Percentiles rank a stretch among this genome's conserved stretches.
Evolutionary conservation across 2,329 filamentous ascomycete species (phyloP).

Genomic region (Alternaria conjuncta): DNA sequence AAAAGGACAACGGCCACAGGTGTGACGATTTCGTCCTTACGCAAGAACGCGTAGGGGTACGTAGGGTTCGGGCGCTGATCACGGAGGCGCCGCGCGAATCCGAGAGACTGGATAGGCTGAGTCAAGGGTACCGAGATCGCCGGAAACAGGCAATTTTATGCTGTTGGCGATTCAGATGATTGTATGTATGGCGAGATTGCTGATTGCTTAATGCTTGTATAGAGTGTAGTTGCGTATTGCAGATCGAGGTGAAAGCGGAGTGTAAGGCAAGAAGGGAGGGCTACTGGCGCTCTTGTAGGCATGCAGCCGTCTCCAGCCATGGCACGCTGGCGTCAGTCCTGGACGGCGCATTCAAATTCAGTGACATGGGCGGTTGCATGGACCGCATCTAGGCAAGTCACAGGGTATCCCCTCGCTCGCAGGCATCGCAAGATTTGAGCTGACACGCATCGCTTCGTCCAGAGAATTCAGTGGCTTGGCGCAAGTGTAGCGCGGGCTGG

Average conservation of each 20-base stretch:
- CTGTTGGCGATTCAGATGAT: neutral
- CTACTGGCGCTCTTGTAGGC: constrained; percentile 34
- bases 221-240: neutral
- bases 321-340: constrained; percentile 23
- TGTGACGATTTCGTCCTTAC: constrained; percentile 18
- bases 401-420: constrained; percentile 31
- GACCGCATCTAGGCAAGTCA: constrained; percentile 37
- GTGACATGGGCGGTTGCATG: constrained; percentile 27
- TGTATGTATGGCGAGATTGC: constrained; percentile 2
- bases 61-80: constrained; percentile 22
- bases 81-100: constrained; percentile 15
- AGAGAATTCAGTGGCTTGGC: constrained; percentile 23
- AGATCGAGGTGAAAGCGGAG: constrained; percentile 3
- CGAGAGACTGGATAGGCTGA: constrained; percentile 24
- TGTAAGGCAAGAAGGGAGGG: constrained; percentile 17
- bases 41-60: constrained; percentile 21
- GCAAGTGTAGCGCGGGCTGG: constrained; percentile 24
- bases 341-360: constrained; percentile 24
- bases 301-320: constrained; percentile 1
- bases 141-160: constrained; percentile 2
- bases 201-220: neutral
- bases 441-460: constrained; percentile 37
- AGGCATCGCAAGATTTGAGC: constrained; percentile 34
- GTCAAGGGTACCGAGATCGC: constrained; percentile 20
- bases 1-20: constrained; percentile 13